phyloP scores from a whole-genome alignment of 106 monocot species.

The Dioscorea zingiberensis region DNA sequence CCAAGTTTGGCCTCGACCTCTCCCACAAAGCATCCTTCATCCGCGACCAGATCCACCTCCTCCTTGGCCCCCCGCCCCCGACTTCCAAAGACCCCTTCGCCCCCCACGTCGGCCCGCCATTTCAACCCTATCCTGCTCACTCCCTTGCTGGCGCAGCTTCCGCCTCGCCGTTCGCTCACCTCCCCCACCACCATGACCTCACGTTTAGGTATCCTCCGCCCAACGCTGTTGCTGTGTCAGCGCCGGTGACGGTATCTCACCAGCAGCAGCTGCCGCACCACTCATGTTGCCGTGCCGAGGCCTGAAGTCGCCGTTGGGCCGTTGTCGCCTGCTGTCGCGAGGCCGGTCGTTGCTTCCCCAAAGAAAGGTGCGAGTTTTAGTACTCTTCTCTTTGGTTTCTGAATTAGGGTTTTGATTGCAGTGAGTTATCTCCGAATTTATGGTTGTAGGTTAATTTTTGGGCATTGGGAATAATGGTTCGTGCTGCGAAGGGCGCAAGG shows the following conservation, averaged over 20 bases:
- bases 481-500: background rate
- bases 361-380: conserved; percentile 40
- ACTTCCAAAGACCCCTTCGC: conserved; percentile 17
- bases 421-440: background rate
- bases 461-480: background rate
- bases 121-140: conserved; percentile 12
- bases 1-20: conserved; percentile 75
- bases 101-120: conserved; percentile 22
- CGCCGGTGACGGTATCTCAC: too few relatives aligned
- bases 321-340: conserved; percentile 1
- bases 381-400: background rate
- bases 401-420: conserved; percentile 2
- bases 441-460: too few relatives aligned
- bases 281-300: conserved; percentile 2
- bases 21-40: conserved; percentile 84
- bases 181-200: conserved; percentile 33
- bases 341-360: conserved; percentile 16
- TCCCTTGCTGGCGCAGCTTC: conserved; percentile 1
- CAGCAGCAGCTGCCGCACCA: background rate
- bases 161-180: conserved; percentile 24
- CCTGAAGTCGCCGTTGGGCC: conserved; percentile 1
- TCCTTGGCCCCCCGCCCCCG: conserved; percentile 26
- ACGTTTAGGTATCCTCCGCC: conserved; percentile 25
- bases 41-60: conserved; percentile 56
- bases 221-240: conserved; percentile 1